Evolutionary conservation across 192 early-diverging fungal species (phyloP).

Genomic region (Backusella mclennaniae): DNA sequence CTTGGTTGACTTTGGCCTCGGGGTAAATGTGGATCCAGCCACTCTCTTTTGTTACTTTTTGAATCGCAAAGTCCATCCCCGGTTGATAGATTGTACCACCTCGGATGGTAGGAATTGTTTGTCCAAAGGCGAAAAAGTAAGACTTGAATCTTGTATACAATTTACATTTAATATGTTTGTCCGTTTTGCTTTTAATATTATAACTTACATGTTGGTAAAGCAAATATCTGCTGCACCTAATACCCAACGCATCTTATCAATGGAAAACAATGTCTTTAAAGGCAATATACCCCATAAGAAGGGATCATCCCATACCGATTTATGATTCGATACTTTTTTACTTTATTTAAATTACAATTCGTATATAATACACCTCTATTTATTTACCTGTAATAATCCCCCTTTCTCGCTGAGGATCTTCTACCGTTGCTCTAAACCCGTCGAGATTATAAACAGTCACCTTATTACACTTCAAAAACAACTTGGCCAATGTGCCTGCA

Average conservation of each 20-base stretch:
- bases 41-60: constrained; percentile 52
- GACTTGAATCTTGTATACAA: constrained; percentile 36
- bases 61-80: constrained; percentile 74
- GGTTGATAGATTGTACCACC: constrained; percentile 87
- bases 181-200: background rate
- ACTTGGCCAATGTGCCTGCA: constrained; percentile 30
- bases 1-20: constrained; percentile 74
- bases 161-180: background rate
- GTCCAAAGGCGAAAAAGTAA: constrained; percentile 73
- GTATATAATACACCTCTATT: background rate
- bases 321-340: constrained; percentile 66
- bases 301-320: constrained; percentile 75
- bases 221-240: constrained; percentile 88
- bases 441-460: constrained; percentile 54
- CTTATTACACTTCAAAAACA: constrained; percentile 26
- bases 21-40: constrained; percentile 92
- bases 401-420: constrained; percentile 52
- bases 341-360: background rate
- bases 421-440: constrained; percentile 53
- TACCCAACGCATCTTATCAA: constrained; percentile 70
- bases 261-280: constrained; percentile 45
- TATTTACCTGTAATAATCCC: constrained; percentile 64
- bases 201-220: constrained; percentile 66
- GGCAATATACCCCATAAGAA: constrained; percentile 74
- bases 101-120: constrained; percentile 80